Evolutionary conservation across 2,329 filamentous ascomycete genomes (phyloP).

Genomic region (Ophiostoma ulmi): DNA sequence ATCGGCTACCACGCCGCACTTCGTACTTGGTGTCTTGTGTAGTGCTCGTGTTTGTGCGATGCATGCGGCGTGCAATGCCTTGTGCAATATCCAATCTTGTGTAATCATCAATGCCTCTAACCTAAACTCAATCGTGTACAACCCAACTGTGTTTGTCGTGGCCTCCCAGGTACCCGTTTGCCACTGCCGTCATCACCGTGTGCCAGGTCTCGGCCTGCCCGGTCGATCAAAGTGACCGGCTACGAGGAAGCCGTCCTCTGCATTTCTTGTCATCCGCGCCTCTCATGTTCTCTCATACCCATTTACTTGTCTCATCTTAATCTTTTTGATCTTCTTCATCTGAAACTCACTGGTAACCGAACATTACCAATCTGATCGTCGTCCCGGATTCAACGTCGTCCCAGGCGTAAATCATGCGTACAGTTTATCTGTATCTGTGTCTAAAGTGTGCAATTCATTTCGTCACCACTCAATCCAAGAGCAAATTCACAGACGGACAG

Average conservation of each 20-base stretch:
- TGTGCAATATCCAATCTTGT: not conserved
- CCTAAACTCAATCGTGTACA: not conserved
- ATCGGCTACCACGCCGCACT: not conserved
- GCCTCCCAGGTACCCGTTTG: not conserved
- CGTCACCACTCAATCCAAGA: not conserved
- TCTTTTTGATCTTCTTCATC: not conserved
- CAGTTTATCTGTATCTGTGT: not conserved
- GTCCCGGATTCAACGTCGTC: slow-evolving; percentile 1
- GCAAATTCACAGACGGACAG: not conserved
- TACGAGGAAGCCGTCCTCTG: not conserved
- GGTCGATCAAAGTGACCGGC: not conserved
- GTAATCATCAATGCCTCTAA: not conserved
- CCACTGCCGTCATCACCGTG: not conserved
- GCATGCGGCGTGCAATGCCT: not conserved
- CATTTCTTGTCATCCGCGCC: not conserved
- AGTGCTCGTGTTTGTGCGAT: not conserved
- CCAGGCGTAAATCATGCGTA: not conserved
- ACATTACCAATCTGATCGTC: not conserved
- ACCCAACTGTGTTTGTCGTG: not conserved
- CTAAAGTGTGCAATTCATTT: not conserved
- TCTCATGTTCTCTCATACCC: not conserved
- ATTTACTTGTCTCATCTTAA: not conserved
- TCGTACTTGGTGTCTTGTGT: not conserved
- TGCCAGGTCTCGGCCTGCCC: slow-evolving; percentile 6
- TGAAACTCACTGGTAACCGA: not conserved